Evolutionary conservation across 106 monocot genomes (phyloP).

Genomic region (Cymbidium sinense): DNA sequence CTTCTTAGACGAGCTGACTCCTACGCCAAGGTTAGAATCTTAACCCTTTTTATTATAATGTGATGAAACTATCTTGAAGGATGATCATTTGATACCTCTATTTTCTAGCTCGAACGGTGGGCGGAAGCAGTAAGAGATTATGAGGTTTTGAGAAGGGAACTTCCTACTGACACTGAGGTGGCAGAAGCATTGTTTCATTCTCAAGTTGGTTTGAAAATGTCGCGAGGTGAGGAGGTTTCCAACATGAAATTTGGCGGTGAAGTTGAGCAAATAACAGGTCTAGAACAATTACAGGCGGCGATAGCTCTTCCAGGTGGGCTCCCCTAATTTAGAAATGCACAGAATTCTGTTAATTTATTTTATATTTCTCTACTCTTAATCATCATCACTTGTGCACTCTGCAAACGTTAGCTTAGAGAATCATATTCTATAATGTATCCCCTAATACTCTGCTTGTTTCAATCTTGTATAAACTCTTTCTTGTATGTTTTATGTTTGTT

Average conservation of each 20-base stretch:
- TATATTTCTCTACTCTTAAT: too few species aligned
- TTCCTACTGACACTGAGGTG: constrained; percentile 62
- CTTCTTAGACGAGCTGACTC: constrained; percentile 76
- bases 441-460: background rate
- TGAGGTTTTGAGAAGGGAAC: constrained; percentile 68
- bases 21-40: constrained; percentile 59
- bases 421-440: background rate
- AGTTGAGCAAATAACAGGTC: constrained; percentile 48
- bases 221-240: constrained; percentile 62
- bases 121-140: constrained; percentile 72
- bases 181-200: constrained; percentile 79
- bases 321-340: background rate
- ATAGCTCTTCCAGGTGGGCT: constrained; percentile 51
- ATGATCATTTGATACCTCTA: constrained; percentile 1
- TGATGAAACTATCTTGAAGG: background rate
- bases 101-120: constrained; percentile 78
- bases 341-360: too few species aligned
- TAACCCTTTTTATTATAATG: background rate
- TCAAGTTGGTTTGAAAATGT: constrained; percentile 59
- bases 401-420: background rate
- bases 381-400: background rate
- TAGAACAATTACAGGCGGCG: constrained; percentile 69
- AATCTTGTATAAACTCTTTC: too few species aligned
- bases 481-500: too few species aligned
- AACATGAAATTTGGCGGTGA: constrained; percentile 80